Evolutionary conservation across 495 filamentous ascomycete genomes (phyloP), one percentile per base, ranked within the genome.

Genomic region (Pseudoneurospora amorphoporcata): DNA sequence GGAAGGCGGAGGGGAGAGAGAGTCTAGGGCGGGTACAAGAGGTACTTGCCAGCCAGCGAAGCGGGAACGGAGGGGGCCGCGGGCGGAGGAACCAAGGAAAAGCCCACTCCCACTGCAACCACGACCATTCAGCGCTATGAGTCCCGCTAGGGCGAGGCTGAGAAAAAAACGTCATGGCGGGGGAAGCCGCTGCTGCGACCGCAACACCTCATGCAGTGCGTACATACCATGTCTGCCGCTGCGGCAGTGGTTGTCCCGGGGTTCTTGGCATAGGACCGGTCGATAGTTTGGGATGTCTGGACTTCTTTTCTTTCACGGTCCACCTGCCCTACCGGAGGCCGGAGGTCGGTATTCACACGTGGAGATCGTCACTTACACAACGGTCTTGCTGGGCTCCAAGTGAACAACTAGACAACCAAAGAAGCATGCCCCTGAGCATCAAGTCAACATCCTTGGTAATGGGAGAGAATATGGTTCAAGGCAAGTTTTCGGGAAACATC

Each of bases 71-170:
- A 35, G 53, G 53, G 53, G 53, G 29, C 53, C 29, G 53, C 29
- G 29, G 29, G 53, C 14, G 29, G 53, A 35, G 29, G 53, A 35
- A 61, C 53, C 53, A 61, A 35, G n/a, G 29, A 35, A 40, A 65
- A 61, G 53, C 6, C 53, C 53, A 35, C 53, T 65, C 6, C 53
- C 53, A 35, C 53, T 65, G 14, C 53, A 35, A 65, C 53, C 53
- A 65, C 53, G 7, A 32, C 29, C 53, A 35, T 65, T 75, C 76
- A 78, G 73, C 68, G 74, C 70, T 68, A 29, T 65, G 61, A 68
- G 45, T 42, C 12, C 72, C 65, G 69, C 72, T 75, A 47, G 61
- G 39, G 39, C 47, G 32, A 68, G 37, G 40, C 69, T 65, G 39
- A 41, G n/a, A 39, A 68, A 17, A 73, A 72, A 72, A 61, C 39